Base-by-base conservation (phyloP, 1,284 basidiomycete genomes). In the Malassezia equina region DNA sequence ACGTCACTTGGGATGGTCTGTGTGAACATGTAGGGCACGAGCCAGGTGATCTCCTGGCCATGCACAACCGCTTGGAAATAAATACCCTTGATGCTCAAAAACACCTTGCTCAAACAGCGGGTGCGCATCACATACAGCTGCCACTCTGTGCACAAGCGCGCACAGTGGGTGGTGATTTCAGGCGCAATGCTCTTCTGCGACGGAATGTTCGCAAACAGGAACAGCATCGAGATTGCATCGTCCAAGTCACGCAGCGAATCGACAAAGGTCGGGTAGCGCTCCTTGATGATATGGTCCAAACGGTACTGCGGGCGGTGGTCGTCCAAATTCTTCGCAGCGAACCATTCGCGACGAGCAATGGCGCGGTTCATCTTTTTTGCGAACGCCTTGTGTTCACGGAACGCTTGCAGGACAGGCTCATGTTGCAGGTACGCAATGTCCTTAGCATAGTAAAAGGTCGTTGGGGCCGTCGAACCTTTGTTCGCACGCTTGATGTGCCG, bases 381-480 rank as follows among this genome's bases (percentile, higher is more conserved):
- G 67, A 98, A 98, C 0, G 90, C 84, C 77, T 98, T 99, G 80
- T 99, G 93, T 75, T 98, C 90, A 69, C 94, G 81, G 56, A 99
- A 81, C 74, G 90, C 94, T 75, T 83, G 84, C n/a, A 98, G 80
- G 5, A 98, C 85, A 1, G 94, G 94, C 76, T 99, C 94, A 73
- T 99, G 94, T 15, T 90, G 85, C 45, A 99, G 83, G 77, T 93
- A 98, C 52, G 88, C 88, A 65, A 99, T 94, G 74, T 99, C 94
- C 78, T 99, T 99, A 49, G 89, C 80, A 77, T 96, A 96, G 79
- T 98, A 99, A 78, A 98, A 99, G 5, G 91, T 88, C 1, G 91
- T 90, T 2, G 93, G 90, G 0, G 90, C 91, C 34, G 90, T 90
- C 4, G 88, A 93, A 4, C 94, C 94, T 77, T 95, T 96, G 79